Evolutionary conservation across 345 rosid species (phyloP), one percentile per base, ranked within the genome.

Genomic region (Orychophragmus violaceus): DNA sequence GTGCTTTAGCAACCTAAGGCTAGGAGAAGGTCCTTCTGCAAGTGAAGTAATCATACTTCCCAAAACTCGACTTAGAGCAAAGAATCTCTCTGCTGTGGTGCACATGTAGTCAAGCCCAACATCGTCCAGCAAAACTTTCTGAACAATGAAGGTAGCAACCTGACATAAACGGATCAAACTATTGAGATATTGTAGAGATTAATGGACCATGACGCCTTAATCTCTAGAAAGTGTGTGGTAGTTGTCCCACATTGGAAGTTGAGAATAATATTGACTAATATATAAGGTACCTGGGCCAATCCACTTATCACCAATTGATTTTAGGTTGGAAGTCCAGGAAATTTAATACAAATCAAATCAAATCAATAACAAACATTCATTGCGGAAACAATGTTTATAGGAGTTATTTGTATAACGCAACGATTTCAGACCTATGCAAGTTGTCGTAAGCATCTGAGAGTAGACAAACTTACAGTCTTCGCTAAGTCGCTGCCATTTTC

Each of bases 71-170:
- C 86, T 90, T 21, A 90, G 84, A n/a, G 95, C 89, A 59, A 85
- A 88, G 80, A 94, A 88, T 33, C 97, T 80, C 76, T 94, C 99
- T 8, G 93, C 85, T 45, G 87, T 79, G 23, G 85, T 77, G 69
- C 94, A 89, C 57, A 93, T 90, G 74, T 93, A 90, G 57, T 93
- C 91, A 82, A 93, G 78, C 64, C 99, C 97, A 73, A 94, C 79
- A 68, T 85, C 93, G 76, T 94, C 99, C 68, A 80, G 70, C 75
- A 90, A 75, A 66, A 94, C 87, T 74, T 83, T 85, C 70, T 84
- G 96, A 67, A 94, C 83, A 9, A 94, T 94, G 71, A 90, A 90
- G 29, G 97, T 90, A 0, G 96, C 99, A 62, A 94, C 97, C 99
- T 94, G 91, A 72, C 65, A 75, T 44, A 39, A 48, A 6, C 17